phyloP scores from a whole-genome alignment of 2,329 filamentous ascomycete species.

The Trichophyton schoenleinii region DNA sequence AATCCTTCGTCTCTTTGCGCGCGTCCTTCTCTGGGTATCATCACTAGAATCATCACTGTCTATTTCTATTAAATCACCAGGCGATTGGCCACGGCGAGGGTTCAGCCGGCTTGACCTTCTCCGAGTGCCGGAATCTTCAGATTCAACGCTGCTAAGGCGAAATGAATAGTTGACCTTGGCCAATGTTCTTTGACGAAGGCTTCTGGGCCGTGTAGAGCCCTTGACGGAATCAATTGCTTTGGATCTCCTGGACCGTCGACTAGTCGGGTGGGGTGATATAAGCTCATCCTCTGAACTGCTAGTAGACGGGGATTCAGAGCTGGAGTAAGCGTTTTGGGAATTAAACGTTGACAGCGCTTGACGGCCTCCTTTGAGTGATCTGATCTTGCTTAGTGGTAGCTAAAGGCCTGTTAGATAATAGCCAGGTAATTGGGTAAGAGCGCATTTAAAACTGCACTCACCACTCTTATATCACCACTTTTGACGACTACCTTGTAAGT shows the following conservation, averaged over 20 bases:
- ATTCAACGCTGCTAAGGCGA: not conserved
- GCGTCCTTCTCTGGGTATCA: not conserved
- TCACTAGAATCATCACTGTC: not conserved
- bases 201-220: not conserved
- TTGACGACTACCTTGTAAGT: constrained; percentile 7
- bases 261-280: not conserved
- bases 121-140: not conserved
- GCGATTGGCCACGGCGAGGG: not conserved
- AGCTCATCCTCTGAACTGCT: constrained; percentile 3
- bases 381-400: constrained; percentile 5
- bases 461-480: constrained; percentile 12
- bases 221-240: not conserved
- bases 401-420: not conserved
- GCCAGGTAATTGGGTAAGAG: not conserved
- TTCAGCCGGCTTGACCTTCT: not conserved
- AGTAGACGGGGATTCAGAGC: not conserved
- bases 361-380: constrained; percentile 3
- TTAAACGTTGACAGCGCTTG: constrained; percentile 6
- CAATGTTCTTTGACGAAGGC: not conserved
- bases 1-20: not conserved
- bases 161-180: not conserved
- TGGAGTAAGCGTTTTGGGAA: not conserved
- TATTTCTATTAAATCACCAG: not conserved
- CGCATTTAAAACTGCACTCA: not conserved
- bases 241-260: not conserved